phyloP scores from a whole-genome alignment of 2,329 filamentous ascomycete species.

The Teratosphaeria pseudoeucalypti region DNA sequence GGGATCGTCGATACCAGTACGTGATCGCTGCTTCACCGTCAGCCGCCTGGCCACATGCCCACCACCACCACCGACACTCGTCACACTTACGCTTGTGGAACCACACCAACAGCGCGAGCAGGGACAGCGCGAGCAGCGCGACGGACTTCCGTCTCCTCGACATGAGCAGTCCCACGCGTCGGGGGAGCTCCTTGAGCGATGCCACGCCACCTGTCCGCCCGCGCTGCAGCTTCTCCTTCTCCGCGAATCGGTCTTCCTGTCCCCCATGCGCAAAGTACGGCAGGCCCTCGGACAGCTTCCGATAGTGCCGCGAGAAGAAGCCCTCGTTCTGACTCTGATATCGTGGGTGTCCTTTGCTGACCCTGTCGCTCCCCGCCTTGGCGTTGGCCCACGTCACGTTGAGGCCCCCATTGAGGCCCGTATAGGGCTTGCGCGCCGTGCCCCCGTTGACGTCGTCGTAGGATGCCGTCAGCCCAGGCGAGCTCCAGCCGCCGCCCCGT shows the following conservation, averaged over 20 bases:
- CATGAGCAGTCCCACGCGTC: conserved; percentile 18
- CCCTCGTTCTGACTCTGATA: conserved; percentile 67
- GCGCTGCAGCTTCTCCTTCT: conserved; percentile 66
- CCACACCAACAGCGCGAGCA: conserved; percentile 15
- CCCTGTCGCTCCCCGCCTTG: conserved; percentile 63
- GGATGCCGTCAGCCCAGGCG: conserved; percentile 63
- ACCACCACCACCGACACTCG: neutral
- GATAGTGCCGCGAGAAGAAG: conserved; percentile 78
- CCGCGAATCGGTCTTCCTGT: conserved; percentile 42
- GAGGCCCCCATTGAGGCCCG: conserved; percentile 43
- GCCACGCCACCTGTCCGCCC: conserved; percentile 25
- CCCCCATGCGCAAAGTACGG: conserved; percentile 56
- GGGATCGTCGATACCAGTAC: conserved; percentile 57
- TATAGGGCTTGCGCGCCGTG: conserved; percentile 24
- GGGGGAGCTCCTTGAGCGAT: conserved; percentile 11
- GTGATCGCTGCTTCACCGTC: conserved; percentile 37
- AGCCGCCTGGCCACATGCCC: neutral
- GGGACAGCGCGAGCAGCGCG: conserved; percentile 14
- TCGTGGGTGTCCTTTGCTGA: conserved; percentile 59
- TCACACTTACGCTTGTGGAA: conserved; percentile 17
- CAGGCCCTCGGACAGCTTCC: conserved; percentile 66
- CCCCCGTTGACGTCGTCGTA: conserved; percentile 30
- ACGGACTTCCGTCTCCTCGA: conserved; percentile 20
- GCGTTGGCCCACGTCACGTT: conserved; percentile 72
- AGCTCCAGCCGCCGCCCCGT: conserved; percentile 76